Percentiles rank a stretch among this genome's conserved stretches.
Evolutionary conservation across 1,284 basidiomycete species (phyloP).

Genomic region (Pholiota adiposa): DNA sequence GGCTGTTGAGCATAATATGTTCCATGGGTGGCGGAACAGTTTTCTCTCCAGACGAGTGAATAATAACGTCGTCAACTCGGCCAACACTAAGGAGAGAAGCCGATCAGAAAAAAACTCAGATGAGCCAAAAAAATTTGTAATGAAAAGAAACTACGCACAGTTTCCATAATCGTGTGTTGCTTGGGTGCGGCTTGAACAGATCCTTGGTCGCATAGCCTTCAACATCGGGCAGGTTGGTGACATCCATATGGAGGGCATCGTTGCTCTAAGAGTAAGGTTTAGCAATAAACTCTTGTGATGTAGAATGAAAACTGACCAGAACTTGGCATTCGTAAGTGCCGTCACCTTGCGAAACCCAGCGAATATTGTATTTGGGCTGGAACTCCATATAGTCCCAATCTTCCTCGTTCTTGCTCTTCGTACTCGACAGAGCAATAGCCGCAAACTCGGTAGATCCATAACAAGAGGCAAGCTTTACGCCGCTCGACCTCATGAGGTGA

Average conservation of each 20-base stretch:
- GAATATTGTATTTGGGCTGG: slow-evolving; percentile 15
- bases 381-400: slow-evolving; percentile 26
- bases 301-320: not conserved
- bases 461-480: slow-evolving; percentile 16
- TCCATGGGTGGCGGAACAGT: slow-evolving; percentile 29
- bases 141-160: slow-evolving; percentile 19
- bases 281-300: not conserved
- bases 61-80: slow-evolving; percentile 46
- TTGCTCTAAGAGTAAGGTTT: not conserved
- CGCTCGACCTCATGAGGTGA: slow-evolving; percentile 15
- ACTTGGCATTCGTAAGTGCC: slow-evolving; percentile 9
- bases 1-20: slow-evolving; percentile 22
- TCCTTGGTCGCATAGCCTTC: slow-evolving; percentile 36
- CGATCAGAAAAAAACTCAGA: not conserved
- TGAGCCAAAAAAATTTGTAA: not conserved
- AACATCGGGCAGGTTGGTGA: slow-evolving; percentile 26
- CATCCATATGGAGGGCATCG: not conserved
- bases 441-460: slow-evolving; percentile 25
- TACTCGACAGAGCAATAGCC: not conserved
- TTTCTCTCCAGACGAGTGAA: slow-evolving; percentile 56
- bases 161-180: slow-evolving; percentile 26
- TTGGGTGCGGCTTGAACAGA: slow-evolving; percentile 37
- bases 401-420: slow-evolving; percentile 5
- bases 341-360: slow-evolving; percentile 24
- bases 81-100: slow-evolving; percentile 28